phyloP scores from a whole-genome alignment of 148 eudicot species.

The Chenopodium quinoa region DNA sequence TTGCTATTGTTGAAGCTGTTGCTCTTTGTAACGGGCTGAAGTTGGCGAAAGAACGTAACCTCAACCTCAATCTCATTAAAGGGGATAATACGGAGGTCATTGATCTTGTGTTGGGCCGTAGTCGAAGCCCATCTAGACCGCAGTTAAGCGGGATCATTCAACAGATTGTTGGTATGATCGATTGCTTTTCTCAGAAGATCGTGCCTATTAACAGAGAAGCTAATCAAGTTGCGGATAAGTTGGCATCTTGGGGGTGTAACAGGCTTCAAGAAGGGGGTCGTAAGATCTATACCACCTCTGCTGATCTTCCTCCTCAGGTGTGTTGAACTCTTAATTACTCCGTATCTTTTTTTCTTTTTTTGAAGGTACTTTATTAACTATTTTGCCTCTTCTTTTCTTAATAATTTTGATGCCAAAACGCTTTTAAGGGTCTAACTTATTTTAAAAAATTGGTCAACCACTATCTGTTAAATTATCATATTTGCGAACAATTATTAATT shows the following conservation, averaged over 20 bases:
- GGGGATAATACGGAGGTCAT: background rate
- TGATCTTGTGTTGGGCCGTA: background rate
- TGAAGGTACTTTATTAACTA: too few species aligned
- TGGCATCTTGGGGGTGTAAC: background rate
- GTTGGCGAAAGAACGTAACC: background rate
- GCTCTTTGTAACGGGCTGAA: background rate
- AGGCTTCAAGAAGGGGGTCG: background rate
- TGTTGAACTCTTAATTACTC: background rate
- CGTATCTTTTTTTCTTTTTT: background rate
- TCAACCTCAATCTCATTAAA: background rate
- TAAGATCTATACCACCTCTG: background rate
- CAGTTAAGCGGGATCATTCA: background rate
- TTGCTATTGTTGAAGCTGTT: conserved; percentile 17
- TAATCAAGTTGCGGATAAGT: background rate
- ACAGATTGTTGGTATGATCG: background rate
- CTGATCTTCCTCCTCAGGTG: background rate
- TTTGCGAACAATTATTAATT: too few species aligned
- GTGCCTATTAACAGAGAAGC: background rate
- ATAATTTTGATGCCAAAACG: background rate
- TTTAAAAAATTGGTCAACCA: too few species aligned
- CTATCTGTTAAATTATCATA: too few species aligned
- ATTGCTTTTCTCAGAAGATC: background rate
- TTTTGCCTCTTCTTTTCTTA: background rate
- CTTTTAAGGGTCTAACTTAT: too few species aligned
- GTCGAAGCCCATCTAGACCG: background rate